Evolutionary conservation across 768 basidiomycete species (phyloP).

Genomic region (Podaxis sp.): DNA sequence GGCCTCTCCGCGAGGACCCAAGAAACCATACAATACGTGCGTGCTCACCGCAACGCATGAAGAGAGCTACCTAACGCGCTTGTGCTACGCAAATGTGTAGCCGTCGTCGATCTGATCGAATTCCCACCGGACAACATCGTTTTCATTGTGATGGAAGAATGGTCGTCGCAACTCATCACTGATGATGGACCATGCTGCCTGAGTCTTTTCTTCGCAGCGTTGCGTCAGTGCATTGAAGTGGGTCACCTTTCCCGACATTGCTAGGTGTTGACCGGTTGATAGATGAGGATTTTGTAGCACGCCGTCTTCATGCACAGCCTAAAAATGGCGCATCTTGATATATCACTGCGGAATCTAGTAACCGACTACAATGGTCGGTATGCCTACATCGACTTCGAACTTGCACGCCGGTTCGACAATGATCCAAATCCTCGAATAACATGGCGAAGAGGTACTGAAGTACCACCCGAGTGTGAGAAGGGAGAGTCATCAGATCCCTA

Average conservation of each 20-base stretch:
- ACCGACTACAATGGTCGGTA: constrained; percentile 64
- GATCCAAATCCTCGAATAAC: constrained; percentile 35
- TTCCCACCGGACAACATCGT: constrained; percentile 49
- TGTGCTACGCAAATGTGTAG: constrained; percentile 32
- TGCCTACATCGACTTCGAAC: constrained; percentile 75
- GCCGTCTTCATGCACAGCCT: constrained; percentile 68
- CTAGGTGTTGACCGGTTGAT: not conserved
- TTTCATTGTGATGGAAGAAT: constrained; percentile 81
- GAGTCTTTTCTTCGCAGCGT: constrained; percentile 49
- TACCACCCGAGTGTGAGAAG: constrained; percentile 68
- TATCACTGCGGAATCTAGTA: constrained; percentile 67
- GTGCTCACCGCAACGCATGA: constrained; percentile 24
- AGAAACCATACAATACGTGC: constrained; percentile 79
- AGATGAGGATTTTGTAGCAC: constrained; percentile 43
- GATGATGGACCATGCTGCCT: constrained; percentile 51
- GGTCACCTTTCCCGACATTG: not conserved
- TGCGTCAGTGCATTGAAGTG: constrained; percentile 74
- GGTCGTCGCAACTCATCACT: constrained; percentile 63
- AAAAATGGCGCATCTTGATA: constrained; percentile 68
- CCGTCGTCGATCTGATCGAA: constrained; percentile 64
- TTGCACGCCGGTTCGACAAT: constrained; percentile 54
- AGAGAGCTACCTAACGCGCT: not conserved
- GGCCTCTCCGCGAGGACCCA: constrained; percentile 52
- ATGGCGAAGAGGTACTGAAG: constrained; percentile 57
- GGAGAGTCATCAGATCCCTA: constrained; percentile 55